These are phyloP conservation scores for Vitis amurensis DNA, from an alignment of 164 flowering plant species.

Conservation along the genomic window DNA sequence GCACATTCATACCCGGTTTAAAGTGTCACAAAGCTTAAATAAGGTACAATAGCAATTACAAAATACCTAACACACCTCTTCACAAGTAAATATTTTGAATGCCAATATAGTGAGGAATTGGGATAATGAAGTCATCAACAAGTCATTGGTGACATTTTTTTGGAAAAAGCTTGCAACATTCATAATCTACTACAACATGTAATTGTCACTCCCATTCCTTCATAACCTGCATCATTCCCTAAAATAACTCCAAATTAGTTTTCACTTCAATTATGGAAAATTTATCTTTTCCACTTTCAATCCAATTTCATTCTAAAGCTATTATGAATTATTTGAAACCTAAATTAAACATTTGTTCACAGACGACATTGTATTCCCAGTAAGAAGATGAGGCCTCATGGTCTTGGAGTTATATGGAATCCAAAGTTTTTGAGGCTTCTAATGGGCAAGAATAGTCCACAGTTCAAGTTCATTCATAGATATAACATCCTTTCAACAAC, in stretches of 20 bases:
- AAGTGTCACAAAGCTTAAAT: background rate
- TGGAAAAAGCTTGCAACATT: slow-evolving; percentile 40
- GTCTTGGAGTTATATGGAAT: slow-evolving; percentile 81
- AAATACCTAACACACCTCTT: slow-evolving; percentile 48
- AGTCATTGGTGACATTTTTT: slow-evolving; percentile 46
- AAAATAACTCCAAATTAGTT: too few species aligned
- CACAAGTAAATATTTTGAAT: slow-evolving; percentile 65
- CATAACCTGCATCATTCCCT: too few species aligned
- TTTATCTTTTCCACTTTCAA: slow-evolving; percentile 41
- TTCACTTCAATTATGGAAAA: too few species aligned
- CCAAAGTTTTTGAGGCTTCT: slow-evolving; percentile 91
- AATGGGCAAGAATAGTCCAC: slow-evolving; percentile 87
- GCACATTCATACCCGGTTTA: background rate
- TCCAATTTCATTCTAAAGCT: slow-evolving; percentile 94
- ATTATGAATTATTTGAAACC: too few species aligned
- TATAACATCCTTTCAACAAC: slow-evolving; percentile 16
- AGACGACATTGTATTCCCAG: slow-evolving; percentile 31
- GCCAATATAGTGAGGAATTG: slow-evolving; percentile 87
- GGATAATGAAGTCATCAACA: slow-evolving; percentile 91
- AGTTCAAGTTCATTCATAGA: slow-evolving; percentile 47
- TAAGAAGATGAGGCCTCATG: slow-evolving; percentile 76
- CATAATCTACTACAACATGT: too few species aligned
- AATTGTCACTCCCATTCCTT: too few species aligned
- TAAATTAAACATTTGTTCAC: slow-evolving; percentile 50
- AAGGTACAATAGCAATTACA: background rate